phyloP scores from a whole-genome alignment of 1,284 basidiomycete species.

The Testicularia cyperi region DNA sequence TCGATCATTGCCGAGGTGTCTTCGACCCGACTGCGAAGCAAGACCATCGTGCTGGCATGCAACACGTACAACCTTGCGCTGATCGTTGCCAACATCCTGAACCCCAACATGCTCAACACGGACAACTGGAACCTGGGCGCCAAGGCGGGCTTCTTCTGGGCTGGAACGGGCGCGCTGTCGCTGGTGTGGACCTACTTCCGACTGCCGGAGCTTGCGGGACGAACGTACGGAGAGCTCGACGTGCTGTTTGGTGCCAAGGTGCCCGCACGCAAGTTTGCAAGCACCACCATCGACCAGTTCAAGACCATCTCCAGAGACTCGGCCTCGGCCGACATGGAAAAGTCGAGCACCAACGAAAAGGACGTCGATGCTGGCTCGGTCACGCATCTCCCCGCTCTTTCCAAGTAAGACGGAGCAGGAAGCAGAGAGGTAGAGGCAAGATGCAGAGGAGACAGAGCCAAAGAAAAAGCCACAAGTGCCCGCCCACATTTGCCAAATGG shows the following conservation, averaged over 20 bases:
- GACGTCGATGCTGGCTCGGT: neutral
- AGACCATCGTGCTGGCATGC: conserved; percentile 65
- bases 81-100: conserved; percentile 61
- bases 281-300: conserved; percentile 56
- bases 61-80: conserved; percentile 61
- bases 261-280: conserved; percentile 59
- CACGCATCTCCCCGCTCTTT: too few relatives aligned
- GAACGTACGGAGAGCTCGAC: conserved; percentile 63
- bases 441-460: too few relatives aligned
- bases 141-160: conserved; percentile 62
- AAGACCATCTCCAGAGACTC: conserved; percentile 15
- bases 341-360: conserved; percentile 13
- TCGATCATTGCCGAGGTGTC: conserved; percentile 64
- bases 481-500: too few relatives aligned
- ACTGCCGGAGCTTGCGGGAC: conserved; percentile 61
- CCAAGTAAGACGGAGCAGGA: too few relatives aligned
- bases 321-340: conserved; percentile 8
- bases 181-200: conserved; percentile 59
- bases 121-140: conserved; percentile 62
- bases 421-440: too few relatives aligned
- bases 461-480: too few relatives aligned
- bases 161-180: conserved; percentile 59
- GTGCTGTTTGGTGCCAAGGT: conserved; percentile 59
- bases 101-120: conserved; percentile 62
- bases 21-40: conserved; percentile 63